Percentiles rank a stretch among this genome's conserved stretches.
Evolutionary conservation across 371 early-diverging fungal genomes (phyloP).

Genomic region (Circinella minor): DNA sequence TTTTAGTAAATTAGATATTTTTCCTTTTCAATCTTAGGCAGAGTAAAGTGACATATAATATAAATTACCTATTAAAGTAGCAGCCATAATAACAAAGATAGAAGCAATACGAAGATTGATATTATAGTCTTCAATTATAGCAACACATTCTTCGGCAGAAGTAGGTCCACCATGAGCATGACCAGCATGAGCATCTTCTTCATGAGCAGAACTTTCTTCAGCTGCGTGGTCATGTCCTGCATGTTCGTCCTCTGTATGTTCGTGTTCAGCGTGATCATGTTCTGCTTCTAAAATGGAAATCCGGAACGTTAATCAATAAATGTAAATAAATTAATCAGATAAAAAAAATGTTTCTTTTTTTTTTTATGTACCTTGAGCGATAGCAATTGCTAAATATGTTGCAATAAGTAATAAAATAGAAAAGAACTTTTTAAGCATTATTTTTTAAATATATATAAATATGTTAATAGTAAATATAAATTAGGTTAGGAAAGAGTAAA

Average conservation of each 20-base stretch:
- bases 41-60: background rate
- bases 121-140: slow-evolving; percentile 35
- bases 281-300: background rate
- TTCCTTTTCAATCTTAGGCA: too few relatives aligned
- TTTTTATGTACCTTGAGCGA: slow-evolving; percentile 17
- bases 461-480: background rate
- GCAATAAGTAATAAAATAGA: background rate
- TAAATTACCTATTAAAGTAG: background rate
- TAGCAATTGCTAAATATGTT: background rate
- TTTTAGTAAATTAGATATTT: background rate
- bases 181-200: slow-evolving; percentile 11
- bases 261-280: slow-evolving; percentile 13
- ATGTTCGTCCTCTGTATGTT: slow-evolving; percentile 13
- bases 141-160: slow-evolving; percentile 33
- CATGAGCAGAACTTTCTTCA: background rate
- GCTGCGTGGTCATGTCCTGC: slow-evolving; percentile 9
- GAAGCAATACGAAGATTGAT: slow-evolving; percentile 40
- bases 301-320: background rate
- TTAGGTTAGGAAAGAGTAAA: background rate
- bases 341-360: background rate
- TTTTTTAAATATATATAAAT: background rate
- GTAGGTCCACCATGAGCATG: slow-evolving; percentile 22
- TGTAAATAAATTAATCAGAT: too few relatives aligned
- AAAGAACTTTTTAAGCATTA: slow-evolving; percentile 8
- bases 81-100: slow-evolving; percentile 32